These are phyloP conservation scores for Baeospora myosura DNA, from an alignment of 1,284 basidiomycete species.

Conservation along the genomic window DNA sequence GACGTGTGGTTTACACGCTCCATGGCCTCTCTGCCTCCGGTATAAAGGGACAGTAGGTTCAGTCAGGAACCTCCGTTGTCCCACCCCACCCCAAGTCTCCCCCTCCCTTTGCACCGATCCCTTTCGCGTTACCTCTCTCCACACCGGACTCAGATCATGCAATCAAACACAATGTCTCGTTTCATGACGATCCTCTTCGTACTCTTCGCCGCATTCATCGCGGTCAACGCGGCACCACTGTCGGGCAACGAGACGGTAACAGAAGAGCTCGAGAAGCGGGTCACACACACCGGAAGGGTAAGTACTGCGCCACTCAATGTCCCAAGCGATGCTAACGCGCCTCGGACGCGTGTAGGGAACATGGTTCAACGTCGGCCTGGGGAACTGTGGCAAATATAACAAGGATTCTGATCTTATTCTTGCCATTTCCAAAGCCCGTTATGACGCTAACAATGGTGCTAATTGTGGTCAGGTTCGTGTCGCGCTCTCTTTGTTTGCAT, in stretches of 20 bases:
- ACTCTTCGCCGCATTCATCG: conserved; percentile 35
- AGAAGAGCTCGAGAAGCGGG: conserved; percentile 38
- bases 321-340: background rate
- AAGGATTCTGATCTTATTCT: conserved; percentile 34
- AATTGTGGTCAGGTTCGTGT: conserved; percentile 41
- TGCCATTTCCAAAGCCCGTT: conserved; percentile 39
- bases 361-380: conserved; percentile 28
- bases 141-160: background rate
- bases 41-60: background rate
- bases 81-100: conserved; percentile 1
- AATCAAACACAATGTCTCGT: conserved; percentile 29
- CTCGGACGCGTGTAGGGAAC: conserved; percentile 20
- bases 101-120: conserved; percentile 8
- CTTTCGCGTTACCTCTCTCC: conserved; percentile 6
- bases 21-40: no score
- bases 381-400: conserved; percentile 43
- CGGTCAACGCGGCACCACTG: conserved; percentile 41
- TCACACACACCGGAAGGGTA: conserved; percentile 40
- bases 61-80: background rate
- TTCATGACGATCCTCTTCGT: conserved; percentile 33
- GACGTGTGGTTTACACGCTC: no score
- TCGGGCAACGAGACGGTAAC: conserved; percentile 22
- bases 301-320: conserved; percentile 14
- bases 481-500: conserved; percentile 6
- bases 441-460: conserved; percentile 30